Evolutionary conservation across 192 early-diverging fungal species (phyloP).

Genomic region (Globomyces pollinis-pini): DNA sequence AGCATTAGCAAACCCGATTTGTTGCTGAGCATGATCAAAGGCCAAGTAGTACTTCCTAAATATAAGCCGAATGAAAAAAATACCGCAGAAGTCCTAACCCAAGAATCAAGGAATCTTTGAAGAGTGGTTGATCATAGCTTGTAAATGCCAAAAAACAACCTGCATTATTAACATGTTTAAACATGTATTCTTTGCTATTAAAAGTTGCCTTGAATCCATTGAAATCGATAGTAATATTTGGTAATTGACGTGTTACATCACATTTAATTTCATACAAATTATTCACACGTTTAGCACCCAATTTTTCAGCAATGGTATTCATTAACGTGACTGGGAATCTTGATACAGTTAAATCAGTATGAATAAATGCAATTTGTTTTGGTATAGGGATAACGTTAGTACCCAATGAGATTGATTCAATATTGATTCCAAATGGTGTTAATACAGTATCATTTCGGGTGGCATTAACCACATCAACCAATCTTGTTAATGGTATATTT

Average conservation of each 20-base stretch:
- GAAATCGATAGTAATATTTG: neutral
- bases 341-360: neutral
- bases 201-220: neutral
- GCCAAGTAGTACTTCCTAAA: constrained; percentile 8
- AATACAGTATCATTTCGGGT: neutral
- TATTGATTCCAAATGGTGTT: neutral
- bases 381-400: neutral
- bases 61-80: neutral
- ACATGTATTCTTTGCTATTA: constrained; percentile 4
- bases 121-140: neutral
- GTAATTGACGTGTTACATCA: too few species aligned
- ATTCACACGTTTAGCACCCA: too few species aligned
- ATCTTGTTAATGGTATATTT: neutral
- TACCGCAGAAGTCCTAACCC: neutral
- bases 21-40: constrained; percentile 3
- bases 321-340: too few species aligned
- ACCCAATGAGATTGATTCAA: neutral
- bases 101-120: constrained; percentile 4
- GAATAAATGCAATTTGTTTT: neutral
- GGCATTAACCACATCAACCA: neutral
- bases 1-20: neutral
- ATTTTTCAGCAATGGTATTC: too few species aligned
- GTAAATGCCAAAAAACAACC: constrained; percentile 9
- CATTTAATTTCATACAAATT: too few species aligned
- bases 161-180: neutral